Percentiles rank a stretch among this genome's conserved stretches.
Conservation (phyloP, 2,329 filamentous ascomycete species). For the Fusarium sp. region DNA sequence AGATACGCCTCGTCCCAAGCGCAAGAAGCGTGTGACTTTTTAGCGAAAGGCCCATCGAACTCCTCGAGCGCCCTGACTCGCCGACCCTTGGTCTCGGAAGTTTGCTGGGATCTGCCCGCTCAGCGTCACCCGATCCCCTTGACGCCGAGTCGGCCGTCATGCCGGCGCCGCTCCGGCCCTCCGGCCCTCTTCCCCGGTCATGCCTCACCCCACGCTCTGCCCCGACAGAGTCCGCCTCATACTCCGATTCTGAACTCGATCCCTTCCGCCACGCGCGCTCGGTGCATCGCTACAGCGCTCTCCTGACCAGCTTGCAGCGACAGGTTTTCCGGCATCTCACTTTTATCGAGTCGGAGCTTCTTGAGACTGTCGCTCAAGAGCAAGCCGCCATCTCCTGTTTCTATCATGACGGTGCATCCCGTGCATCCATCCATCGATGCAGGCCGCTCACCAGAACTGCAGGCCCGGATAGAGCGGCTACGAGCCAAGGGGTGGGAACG, state of each 20-base stretch:
- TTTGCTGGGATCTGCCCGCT: slow-evolving; percentile 46
- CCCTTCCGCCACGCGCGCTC: slow-evolving; percentile 57
- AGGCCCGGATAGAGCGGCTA: slow-evolving; percentile 66
- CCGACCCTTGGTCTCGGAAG: slow-evolving; percentile 70
- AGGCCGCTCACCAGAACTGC: slow-evolving; percentile 56
- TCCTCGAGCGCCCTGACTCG: slow-evolving; percentile 68
- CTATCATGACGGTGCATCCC: not conserved
- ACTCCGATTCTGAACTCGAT: slow-evolving; percentile 42
- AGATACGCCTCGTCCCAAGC: slow-evolving; percentile 37
- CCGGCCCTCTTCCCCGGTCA: slow-evolving; percentile 31
- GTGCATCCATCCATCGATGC: slow-evolving; percentile 48
- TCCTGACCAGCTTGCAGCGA: slow-evolving; percentile 60
- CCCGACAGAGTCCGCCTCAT: slow-evolving; percentile 15
- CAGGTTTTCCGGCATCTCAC: slow-evolving; percentile 63
- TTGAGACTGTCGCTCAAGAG: slow-evolving; percentile 41
- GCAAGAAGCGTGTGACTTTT: slow-evolving; percentile 58
- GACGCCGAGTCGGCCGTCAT: slow-evolving; percentile 6
- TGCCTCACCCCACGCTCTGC: slow-evolving; percentile 30
- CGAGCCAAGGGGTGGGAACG: slow-evolving; percentile 67
- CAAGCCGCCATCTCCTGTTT: slow-evolving; percentile 9
- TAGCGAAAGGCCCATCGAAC: slow-evolving; percentile 52
- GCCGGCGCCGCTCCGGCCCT: slow-evolving; percentile 13
- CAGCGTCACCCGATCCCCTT: slow-evolving; percentile 39
- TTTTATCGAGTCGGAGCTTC: slow-evolving; percentile 57
- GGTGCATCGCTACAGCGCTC: slow-evolving; percentile 62